phyloP scores from a whole-genome alignment of 2,329 filamentous ascomycete species.

The Pseudocercospora fuligena region DNA sequence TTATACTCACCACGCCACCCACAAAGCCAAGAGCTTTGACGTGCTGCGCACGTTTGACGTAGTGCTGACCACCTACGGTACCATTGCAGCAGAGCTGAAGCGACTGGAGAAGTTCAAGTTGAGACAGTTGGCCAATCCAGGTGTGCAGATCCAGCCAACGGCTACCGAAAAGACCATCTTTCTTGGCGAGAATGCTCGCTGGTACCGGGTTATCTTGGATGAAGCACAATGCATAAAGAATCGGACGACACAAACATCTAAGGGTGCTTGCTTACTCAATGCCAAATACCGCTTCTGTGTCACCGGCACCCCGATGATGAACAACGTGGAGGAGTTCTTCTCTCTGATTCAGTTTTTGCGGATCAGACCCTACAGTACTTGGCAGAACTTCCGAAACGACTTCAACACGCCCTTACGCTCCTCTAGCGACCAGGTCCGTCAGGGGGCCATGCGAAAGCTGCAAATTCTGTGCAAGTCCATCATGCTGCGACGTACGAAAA shows the following conservation, averaged over 20 bases:
- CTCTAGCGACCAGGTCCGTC: constrained; percentile 35
- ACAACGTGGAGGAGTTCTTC: constrained; percentile 76
- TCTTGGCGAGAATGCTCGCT: constrained; percentile 61
- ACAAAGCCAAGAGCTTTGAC: constrained; percentile 63
- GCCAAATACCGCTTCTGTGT: constrained; percentile 72
- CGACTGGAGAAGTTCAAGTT: constrained; percentile 59
- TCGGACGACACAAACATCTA: constrained; percentile 64
- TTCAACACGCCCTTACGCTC: constrained; percentile 60
- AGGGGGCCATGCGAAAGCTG: constrained; percentile 69
- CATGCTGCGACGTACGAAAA: constrained; percentile 81
- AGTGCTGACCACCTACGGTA: constrained; percentile 80
- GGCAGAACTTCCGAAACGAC: constrained; percentile 64
- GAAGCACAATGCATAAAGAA: constrained; percentile 86
- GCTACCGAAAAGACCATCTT: constrained; percentile 40
- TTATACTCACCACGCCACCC: constrained; percentile 68
- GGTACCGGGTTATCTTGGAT: constrained; percentile 73
- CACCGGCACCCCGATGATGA: constrained; percentile 89
- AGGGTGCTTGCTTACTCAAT: constrained; percentile 63
- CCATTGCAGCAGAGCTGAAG: constrained; percentile 69
- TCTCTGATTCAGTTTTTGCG: constrained; percentile 77
- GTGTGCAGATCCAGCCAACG: constrained; percentile 39
- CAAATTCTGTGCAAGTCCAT: constrained; percentile 78
- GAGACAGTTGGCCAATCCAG: constrained; percentile 53
- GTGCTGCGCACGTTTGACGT: constrained; percentile 71
- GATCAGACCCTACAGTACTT: constrained; percentile 74